phyloP scores from a whole-genome alignment of 495 filamentous ascomycete species.

The Penicillium paradoxum region DNA sequence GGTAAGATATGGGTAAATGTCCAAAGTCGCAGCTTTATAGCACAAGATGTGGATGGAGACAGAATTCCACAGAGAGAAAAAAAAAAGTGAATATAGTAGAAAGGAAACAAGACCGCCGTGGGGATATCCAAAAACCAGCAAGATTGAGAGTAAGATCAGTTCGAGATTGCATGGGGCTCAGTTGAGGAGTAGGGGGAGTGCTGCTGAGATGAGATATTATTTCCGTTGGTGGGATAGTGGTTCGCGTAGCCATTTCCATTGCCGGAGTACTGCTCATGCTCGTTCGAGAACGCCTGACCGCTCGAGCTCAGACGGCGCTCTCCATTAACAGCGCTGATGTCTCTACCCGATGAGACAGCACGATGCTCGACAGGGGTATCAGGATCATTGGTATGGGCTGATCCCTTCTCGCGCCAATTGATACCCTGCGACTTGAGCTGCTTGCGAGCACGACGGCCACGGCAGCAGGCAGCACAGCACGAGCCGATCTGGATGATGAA shows the following conservation, averaged over 20 bases:
- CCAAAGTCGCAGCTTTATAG: not conserved
- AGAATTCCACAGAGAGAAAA: not conserved
- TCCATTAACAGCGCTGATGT: not conserved
- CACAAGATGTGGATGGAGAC: not conserved
- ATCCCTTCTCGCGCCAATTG: slow-evolving; percentile 18
- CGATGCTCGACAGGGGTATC: not conserved
- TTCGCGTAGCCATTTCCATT: not conserved
- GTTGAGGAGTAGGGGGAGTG: not conserved
- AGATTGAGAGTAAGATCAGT: not conserved
- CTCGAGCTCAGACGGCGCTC: not conserved
- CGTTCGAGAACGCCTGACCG: not conserved
- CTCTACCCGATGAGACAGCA: not conserved
- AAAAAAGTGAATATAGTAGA: not conserved
- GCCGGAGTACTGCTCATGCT: not conserved
- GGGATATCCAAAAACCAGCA: not conserved
- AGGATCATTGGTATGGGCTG: not conserved
- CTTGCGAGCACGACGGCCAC: slow-evolving; percentile 40
- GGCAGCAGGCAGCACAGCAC: slow-evolving; percentile 56
- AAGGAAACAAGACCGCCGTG: not conserved
- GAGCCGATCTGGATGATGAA: slow-evolving; percentile 67
- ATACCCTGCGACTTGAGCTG: slow-evolving; percentile 28
- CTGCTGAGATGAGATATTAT: not conserved
- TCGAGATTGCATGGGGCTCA: slow-evolving; percentile 3
- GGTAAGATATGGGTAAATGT: slow-evolving; percentile 1
- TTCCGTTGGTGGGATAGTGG: not conserved